Percentiles rank a stretch among this genome's conserved stretches.
Conservation (phyloP, 306 rosid genomes). For the Prosopis cineraria region DNA sequence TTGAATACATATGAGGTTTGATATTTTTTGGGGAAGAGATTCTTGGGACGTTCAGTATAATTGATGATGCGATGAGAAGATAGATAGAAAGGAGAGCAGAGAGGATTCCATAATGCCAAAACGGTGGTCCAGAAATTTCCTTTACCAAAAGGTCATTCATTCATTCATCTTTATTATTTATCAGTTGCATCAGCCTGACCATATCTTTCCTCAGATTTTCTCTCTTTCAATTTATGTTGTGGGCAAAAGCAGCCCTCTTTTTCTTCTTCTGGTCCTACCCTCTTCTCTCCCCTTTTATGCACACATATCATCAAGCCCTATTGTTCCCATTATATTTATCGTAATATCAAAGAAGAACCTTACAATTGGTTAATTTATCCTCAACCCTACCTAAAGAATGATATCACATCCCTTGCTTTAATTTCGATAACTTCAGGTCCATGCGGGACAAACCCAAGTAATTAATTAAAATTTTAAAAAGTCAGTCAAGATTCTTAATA, state of each 20-base stretch:
- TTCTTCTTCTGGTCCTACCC: neutral
- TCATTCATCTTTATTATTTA: neutral
- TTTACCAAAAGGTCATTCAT: constrained; percentile 50
- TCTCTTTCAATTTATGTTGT: constrained; percentile 39
- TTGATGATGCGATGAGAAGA: neutral
- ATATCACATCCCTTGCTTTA: neutral
- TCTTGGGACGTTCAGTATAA: constrained; percentile 40
- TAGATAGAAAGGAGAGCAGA: neutral
- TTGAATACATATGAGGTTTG: constrained; percentile 16
- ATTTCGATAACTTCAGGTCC: neutral
- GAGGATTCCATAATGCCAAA: constrained; percentile 50
- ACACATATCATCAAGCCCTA: neutral
- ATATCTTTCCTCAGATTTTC: constrained; percentile 57
- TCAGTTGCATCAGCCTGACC: constrained; percentile 33
- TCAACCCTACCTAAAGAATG: neutral
- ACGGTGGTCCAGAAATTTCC: constrained; percentile 85
- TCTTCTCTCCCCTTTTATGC: neutral
- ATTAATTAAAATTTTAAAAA: neutral
- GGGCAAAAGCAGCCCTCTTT: constrained; percentile 24
- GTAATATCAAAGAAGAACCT: neutral
- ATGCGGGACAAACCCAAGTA: neutral
- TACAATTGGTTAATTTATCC: neutral
- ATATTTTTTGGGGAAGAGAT: constrained; percentile 55
- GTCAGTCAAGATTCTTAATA: neutral
- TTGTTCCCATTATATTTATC: neutral